phyloP scores from a whole-genome alignment of 1,139 yeast genomes.

The Lodderomyces oxycetoniae region DNA sequence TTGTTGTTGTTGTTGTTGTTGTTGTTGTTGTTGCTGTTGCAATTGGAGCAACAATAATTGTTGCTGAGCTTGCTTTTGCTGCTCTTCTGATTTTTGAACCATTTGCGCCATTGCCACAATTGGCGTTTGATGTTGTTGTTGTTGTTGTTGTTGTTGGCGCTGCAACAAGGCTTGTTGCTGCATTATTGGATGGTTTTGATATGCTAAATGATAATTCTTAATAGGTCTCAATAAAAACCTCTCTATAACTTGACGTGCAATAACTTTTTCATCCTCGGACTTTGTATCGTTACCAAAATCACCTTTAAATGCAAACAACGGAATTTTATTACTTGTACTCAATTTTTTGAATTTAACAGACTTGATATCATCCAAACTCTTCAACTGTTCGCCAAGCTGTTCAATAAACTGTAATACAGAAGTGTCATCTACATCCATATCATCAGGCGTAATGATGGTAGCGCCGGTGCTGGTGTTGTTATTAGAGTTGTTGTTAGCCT shows the following conservation, averaged over 20 bases:
- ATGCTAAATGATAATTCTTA: constrained; percentile 46
- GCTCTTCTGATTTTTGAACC: constrained; percentile 16
- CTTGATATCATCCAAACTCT: constrained; percentile 27
- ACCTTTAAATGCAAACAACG: constrained; percentile 34
- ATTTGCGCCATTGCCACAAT: constrained; percentile 15
- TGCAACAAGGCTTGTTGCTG: constrained; percentile 38
- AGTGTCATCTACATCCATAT: constrained; percentile 38
- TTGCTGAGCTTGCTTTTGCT: constrained; percentile 9
- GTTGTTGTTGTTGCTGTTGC: constrained; percentile 11
- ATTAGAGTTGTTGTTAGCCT: constrained; percentile 22
- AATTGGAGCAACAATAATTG: constrained; percentile 14
- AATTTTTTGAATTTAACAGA: constrained; percentile 30
- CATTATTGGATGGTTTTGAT: constrained; percentile 42
- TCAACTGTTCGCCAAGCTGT: constrained; percentile 32
- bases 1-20: constrained; percentile 12
- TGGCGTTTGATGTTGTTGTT: constrained; percentile 21
- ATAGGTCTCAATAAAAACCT: constrained; percentile 39
- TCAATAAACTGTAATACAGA: constrained; percentile 35
- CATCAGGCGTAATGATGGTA: constrained; percentile 26
- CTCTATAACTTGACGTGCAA: constrained; percentile 43
- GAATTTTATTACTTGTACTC: constrained; percentile 23
- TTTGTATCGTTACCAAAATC: constrained; percentile 20
- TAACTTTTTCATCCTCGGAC: constrained; percentile 34
- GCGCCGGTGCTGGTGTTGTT: too few species aligned
- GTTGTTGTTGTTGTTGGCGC: constrained; percentile 27